These are phyloP conservation scores for Trichosporon sp. DNA, from an alignment of 1,284 basidiomycete species.

Conservation along the genomic window DNA sequence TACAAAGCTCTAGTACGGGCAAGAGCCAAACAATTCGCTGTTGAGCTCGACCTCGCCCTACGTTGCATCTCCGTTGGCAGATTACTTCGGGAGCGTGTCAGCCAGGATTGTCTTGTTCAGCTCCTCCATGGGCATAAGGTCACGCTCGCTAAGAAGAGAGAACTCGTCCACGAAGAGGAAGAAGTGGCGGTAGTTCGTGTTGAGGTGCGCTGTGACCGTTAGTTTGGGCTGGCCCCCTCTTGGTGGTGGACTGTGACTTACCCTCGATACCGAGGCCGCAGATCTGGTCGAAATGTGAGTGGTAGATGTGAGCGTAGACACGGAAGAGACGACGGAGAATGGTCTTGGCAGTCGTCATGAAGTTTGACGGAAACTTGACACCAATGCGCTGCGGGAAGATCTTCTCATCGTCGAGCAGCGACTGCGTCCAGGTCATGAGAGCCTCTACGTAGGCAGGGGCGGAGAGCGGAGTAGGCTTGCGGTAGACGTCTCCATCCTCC, in stretches of 20 bases:
- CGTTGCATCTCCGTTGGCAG: not conserved
- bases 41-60: constrained; percentile 7
- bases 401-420: constrained; percentile 85
- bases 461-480: constrained; percentile 87
- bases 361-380: constrained; percentile 87
- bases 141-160: constrained; percentile 94
- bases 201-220: constrained; percentile 76
- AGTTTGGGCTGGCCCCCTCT: too few relatives aligned
- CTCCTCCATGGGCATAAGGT: constrained; percentile 92
- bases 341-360: constrained; percentile 86
- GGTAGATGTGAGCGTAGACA: constrained; percentile 98
- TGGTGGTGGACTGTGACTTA: constrained; percentile 51
- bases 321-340: constrained; percentile 92
- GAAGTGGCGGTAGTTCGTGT: constrained; percentile 98
- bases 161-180: constrained; percentile 98
- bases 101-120: constrained; percentile 93
- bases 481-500: constrained; percentile 92
- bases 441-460: constrained; percentile 98
- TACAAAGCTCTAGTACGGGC: constrained; percentile 15
- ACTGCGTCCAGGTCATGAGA: constrained; percentile 98
- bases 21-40: not conserved
- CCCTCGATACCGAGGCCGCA: constrained; percentile 98
- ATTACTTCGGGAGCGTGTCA: constrained; percentile 58
- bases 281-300: constrained; percentile 98
- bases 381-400: constrained; percentile 96